Percentiles rank a stretch among this genome's conserved stretches.
phyloP scores from a whole-genome alignment of 1,284 basidiomycete species.

The Boletus sp. region DNA sequence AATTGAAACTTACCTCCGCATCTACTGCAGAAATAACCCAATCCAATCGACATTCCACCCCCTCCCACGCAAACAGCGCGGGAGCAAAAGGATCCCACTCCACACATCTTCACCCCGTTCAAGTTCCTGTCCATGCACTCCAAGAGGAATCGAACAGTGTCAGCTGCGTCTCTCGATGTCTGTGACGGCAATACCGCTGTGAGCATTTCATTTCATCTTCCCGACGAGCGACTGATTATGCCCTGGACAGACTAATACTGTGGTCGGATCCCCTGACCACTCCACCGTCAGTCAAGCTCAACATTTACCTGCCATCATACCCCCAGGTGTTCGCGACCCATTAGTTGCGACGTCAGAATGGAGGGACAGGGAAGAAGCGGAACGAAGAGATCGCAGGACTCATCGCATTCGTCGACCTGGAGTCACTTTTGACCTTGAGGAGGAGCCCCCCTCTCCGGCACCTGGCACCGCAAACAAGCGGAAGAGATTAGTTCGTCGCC shows the following conservation, averaged over 20 bases:
- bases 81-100: slow-evolving; percentile 39
- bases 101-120: slow-evolving; percentile 57
- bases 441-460: slow-evolving; percentile 41
- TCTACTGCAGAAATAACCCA: too few relatives aligned
- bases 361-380: slow-evolving; percentile 50
- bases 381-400: slow-evolving; percentile 38
- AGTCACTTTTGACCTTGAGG: slow-evolving; percentile 63
- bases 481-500: slow-evolving; percentile 30
- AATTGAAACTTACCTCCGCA: too few relatives aligned
- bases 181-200: slow-evolving; percentile 68
- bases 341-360: slow-evolving; percentile 60
- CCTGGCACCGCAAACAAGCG: slow-evolving; percentile 24
- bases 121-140: slow-evolving; percentile 47
- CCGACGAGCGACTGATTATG: slow-evolving; percentile 13
- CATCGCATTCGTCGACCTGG: slow-evolving; percentile 57
- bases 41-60: slow-evolving; percentile 25
- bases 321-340: slow-evolving; percentile 61
- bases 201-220: slow-evolving; percentile 29
- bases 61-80: slow-evolving; percentile 11
- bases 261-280: slow-evolving; percentile 68
- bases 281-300: slow-evolving; percentile 54
- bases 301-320: slow-evolving; percentile 47
- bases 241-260: slow-evolving; percentile 54
- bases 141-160: slow-evolving; percentile 61
- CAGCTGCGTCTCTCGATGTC: slow-evolving; percentile 70